Percentiles rank a stretch among this genome's conserved stretches.
Conservation (phyloP, 129 eudicot species). For the Glebionis coronaria region DNA sequence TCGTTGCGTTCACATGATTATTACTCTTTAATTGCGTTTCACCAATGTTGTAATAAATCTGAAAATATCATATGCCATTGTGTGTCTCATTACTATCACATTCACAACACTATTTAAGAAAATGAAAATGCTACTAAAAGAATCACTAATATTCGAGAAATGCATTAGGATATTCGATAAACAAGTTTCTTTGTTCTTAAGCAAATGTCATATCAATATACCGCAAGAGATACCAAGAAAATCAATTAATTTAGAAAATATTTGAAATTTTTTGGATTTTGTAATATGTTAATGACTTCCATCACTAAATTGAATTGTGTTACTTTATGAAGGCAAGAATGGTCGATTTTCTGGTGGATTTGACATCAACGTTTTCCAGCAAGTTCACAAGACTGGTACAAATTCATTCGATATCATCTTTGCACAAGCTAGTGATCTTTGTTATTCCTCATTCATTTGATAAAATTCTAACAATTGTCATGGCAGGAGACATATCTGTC, state of each 20-base stretch:
- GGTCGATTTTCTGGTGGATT: slow-evolving; percentile 95
- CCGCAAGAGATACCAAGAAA: background rate
- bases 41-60: too few relatives aligned
- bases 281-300: background rate
- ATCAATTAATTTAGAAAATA: background rate
- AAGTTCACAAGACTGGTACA: slow-evolving; percentile 74
- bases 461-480: slow-evolving; percentile 5
- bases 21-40: too few relatives aligned
- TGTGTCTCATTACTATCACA: background rate
- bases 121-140: background rate
- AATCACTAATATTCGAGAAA: background rate
- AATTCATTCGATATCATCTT: background rate
- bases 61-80: too few relatives aligned
- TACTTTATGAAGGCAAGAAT: slow-evolving; percentile 50
- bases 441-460: background rate
- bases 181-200: background rate
- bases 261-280: background rate
- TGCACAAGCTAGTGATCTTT: background rate
- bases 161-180: background rate
- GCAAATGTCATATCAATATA: background rate
- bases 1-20: too few relatives aligned
- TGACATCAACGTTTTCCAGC: slow-evolving; percentile 79
- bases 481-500: slow-evolving; percentile 63
- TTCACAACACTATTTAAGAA: background rate
- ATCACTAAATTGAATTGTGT: slow-evolving; percentile 6